Base-by-base conservation (phyloP, 1,284 basidiomycete genomes). In the Irpex sp. region DNA sequence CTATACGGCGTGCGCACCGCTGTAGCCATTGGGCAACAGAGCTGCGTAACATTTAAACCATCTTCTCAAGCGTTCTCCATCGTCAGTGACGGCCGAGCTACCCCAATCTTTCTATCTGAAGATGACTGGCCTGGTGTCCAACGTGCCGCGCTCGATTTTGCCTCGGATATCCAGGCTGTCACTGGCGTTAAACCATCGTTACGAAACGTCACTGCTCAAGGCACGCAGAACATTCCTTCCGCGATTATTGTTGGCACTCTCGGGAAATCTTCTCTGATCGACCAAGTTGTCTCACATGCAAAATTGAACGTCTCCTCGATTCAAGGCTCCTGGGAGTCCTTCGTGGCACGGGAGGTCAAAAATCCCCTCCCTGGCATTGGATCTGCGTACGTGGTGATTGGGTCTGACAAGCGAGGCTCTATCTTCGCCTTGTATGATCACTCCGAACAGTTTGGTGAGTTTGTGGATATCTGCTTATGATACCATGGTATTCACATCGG, bases 351-450 rank as follows among this genome's bases (percentile, higher is more conserved):
- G 58, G 80, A 83, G 61, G 84, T 89, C 3, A 70, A 77, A 47
- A 81, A 86, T 65, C 86, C 86, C 6, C 74, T 88, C 4, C 82
- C 83, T 31, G 86, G 85, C 4, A 76, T 88, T 31, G 73, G 77
- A 36, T 82, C 79, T 62, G 87, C 86, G 19, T 86, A 88, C 73
- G 83, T 91, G 38, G 81, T 91, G 54, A 81, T 86, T 65, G 88
- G 88, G 4, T 78, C 85, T 0, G 88, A 90, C 74, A 87, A 85
- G 73, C 75, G 87, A 52, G 87, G 86, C 34, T 85, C 87, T 0
- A 88, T 91, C 26, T 91, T 79, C 68, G 88, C 82, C 2, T 68
- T 91, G 38, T 91, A 91, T 70, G 87, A 89, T 68, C 83, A 87
- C 62, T 87, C 86, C 6, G 89, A 91, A 72, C 88, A 91, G 68